Conservation (phyloP, 345 rosid species). For the Excoecaria cochinchinensis region DNA sequence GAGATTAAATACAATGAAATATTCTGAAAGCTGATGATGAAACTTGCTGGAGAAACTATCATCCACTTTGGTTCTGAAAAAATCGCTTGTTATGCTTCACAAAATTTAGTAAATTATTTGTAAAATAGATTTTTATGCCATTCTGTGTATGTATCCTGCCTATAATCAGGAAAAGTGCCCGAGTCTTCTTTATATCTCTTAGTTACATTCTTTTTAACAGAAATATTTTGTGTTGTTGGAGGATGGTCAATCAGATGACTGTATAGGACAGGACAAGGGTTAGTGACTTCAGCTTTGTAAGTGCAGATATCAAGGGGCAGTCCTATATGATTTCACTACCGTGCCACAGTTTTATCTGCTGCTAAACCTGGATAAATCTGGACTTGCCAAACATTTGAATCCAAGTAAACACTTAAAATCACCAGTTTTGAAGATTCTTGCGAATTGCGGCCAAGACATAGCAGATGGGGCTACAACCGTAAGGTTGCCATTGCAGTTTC, state of each 20-base stretch:
- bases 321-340: conserved; percentile 29
- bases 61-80: background rate
- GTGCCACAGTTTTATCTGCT: background rate
- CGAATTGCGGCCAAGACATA: background rate
- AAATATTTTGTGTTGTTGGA: background rate
- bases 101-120: background rate
- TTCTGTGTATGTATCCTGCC: background rate
- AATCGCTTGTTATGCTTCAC: background rate
- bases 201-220: background rate
- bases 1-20: background rate
- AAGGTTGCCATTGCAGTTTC: conserved; percentile 25
- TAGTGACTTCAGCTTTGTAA: conserved; percentile 20
- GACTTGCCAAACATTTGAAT: background rate
- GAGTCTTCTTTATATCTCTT: background rate
- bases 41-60: background rate
- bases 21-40: background rate
- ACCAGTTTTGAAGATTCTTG: conserved; percentile 13
- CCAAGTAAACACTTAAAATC: background rate
- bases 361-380: background rate
- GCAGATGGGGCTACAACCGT: conserved; percentile 16
- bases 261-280: conserved; percentile 10
- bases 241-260: conserved; percentile 11
- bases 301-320: conserved; percentile 45
- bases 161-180: background rate
- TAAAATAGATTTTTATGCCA: background rate